Percentiles rank a stretch among this genome's conserved stretches.
phyloP scores from a whole-genome alignment of 768 basidiomycete genomes.

The Calvatia gigantea region DNA sequence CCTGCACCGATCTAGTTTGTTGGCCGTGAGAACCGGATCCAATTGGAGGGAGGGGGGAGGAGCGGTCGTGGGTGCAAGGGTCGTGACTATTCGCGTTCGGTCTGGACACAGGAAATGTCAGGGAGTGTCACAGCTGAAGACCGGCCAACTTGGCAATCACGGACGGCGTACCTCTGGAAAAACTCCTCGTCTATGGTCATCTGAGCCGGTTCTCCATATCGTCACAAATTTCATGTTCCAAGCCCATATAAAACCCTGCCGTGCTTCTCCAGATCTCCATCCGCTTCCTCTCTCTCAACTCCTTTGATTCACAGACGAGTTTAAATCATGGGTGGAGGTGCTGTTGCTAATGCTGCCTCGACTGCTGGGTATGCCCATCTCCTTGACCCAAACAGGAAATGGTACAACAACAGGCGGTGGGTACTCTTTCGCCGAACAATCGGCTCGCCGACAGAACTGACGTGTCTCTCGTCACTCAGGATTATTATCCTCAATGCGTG shows the following conservation, averaged over 20 bases:
- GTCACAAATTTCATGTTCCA: constrained; percentile 13
- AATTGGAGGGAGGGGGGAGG: neutral
- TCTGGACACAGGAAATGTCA: neutral
- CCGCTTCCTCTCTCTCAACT: constrained; percentile 25
- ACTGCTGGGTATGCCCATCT: constrained; percentile 46
- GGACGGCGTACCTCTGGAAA: constrained; percentile 44
- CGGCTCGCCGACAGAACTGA: neutral
- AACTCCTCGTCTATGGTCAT: constrained; percentile 29
- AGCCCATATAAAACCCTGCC: constrained; percentile 29
- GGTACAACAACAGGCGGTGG: constrained; percentile 78
- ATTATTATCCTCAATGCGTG: constrained; percentile 63
- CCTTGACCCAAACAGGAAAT: constrained; percentile 62
- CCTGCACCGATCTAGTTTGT: neutral
- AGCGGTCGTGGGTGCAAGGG: neutral
- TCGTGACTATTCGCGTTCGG: neutral
- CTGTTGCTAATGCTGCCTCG: constrained; percentile 31
- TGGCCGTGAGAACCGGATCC: constrained; percentile 13
- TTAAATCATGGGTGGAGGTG: constrained; percentile 53
- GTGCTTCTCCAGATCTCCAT: constrained; percentile 24
- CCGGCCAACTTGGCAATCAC: neutral
- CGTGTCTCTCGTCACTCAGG: constrained; percentile 25
- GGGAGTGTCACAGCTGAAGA: neutral
- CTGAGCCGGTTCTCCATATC: constrained; percentile 25
- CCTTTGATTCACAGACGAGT: constrained; percentile 18
- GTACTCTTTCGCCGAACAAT: constrained; percentile 11